phyloP scores from a whole-genome alignment of 1,284 basidiomycete species.

The Sphagnurus paluster region DNA sequence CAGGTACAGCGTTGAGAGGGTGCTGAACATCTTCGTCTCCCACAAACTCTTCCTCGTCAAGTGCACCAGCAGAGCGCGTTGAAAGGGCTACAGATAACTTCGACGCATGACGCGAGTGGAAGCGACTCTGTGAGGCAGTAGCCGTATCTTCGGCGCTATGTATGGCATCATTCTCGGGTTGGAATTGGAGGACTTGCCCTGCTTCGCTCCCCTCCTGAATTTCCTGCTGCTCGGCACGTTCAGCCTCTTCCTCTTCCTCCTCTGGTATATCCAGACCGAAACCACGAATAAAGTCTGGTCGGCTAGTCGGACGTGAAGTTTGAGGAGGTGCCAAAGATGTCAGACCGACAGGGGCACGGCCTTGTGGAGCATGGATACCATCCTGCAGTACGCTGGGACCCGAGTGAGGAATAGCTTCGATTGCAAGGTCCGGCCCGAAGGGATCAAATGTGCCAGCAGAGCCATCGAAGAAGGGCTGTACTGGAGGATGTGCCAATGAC shows the following conservation, averaged over 20 bases:
- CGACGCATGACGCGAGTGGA: constrained; percentile 73
- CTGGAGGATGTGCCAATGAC: constrained; percentile 61
- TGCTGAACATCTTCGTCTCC: constrained; percentile 18
- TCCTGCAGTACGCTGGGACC: constrained; percentile 21
- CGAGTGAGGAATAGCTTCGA: constrained; percentile 24
- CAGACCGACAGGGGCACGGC: constrained; percentile 51
- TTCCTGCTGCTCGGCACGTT: constrained; percentile 27
- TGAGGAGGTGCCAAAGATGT: constrained; percentile 49
- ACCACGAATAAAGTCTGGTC: constrained; percentile 72
- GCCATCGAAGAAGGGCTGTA: constrained; percentile 40
- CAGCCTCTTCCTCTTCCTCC: constrained; percentile 55
- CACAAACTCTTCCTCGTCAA: constrained; percentile 42
- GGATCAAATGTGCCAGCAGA: constrained; percentile 47
- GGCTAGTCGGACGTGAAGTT: constrained; percentile 47
- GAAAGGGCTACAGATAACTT: constrained; percentile 66
- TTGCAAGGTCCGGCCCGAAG: constrained; percentile 47
- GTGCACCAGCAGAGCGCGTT: constrained; percentile 59
- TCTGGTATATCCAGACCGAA: constrained; percentile 79
- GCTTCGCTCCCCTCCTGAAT: constrained; percentile 17
- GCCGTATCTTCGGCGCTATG: constrained; percentile 40
- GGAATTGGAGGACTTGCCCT: constrained; percentile 27
- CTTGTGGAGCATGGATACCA: constrained; percentile 59
- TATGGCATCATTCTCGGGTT: constrained; percentile 21
- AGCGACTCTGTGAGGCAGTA: constrained; percentile 48
- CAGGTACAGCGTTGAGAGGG: constrained; percentile 1